Percentiles rank a stretch among this genome's conserved stretches.
Evolutionary conservation across 805 yeast species (phyloP).

Genomic region (Myxozyma kluyveri): DNA sequence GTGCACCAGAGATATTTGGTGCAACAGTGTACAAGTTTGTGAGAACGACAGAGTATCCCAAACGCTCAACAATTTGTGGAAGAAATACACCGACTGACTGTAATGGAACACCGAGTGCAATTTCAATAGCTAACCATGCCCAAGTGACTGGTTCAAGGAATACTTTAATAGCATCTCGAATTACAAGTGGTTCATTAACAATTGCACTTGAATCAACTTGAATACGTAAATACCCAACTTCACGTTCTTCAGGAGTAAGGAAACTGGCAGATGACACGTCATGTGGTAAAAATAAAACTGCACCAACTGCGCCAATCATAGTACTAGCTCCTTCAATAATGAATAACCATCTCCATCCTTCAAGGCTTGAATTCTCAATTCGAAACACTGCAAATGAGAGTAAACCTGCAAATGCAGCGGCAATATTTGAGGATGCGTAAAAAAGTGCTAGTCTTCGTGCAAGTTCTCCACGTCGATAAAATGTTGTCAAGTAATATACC

Average conservation of each 20-base stretch:
- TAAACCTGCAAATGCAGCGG: slow-evolving; percentile 60
- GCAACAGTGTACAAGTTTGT: slow-evolving; percentile 68
- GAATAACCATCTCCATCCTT: slow-evolving; percentile 52
- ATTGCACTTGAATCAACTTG: slow-evolving; percentile 48
- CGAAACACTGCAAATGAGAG: slow-evolving; percentile 52
- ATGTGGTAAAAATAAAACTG: slow-evolving; percentile 43
- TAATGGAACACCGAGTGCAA: slow-evolving; percentile 49
- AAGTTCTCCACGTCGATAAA: slow-evolving; percentile 50
- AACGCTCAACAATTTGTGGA: slow-evolving; percentile 53
- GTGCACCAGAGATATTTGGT: slow-evolving; percentile 51
- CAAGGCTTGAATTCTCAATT: slow-evolving; percentile 39
- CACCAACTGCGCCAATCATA: slow-evolving; percentile 32
- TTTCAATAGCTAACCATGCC: slow-evolving; percentile 48
- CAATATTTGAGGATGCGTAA: slow-evolving; percentile 52
- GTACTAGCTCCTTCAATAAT: slow-evolving; percentile 48
- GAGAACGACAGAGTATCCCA: slow-evolving; percentile 63
- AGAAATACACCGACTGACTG: slow-evolving; percentile 39
- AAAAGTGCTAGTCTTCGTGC: slow-evolving; percentile 50
- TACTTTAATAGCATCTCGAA: slow-evolving; percentile 46
- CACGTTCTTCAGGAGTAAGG: slow-evolving; percentile 44
- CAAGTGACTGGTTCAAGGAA: slow-evolving; percentile 47
- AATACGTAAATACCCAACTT: slow-evolving; percentile 43
- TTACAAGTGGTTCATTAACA: slow-evolving; percentile 40
- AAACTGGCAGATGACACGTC: slow-evolving; percentile 41
- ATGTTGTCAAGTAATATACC: slow-evolving; percentile 46